Evolutionary conservation across 148 eudicot species (phyloP).

Genomic region (Oxyria digyna): DNA sequence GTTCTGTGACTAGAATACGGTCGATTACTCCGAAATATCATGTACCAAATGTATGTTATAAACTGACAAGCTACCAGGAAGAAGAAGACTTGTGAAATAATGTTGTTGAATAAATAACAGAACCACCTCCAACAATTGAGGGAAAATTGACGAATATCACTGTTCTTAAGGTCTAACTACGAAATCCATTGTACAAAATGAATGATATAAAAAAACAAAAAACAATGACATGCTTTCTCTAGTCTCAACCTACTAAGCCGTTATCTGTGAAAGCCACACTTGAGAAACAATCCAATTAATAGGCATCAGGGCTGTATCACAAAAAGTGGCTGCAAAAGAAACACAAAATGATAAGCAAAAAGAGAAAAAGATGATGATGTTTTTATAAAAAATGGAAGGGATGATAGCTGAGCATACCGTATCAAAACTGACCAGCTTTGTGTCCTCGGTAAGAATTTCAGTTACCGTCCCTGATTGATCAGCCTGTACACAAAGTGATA

Average conservation of each 20-base stretch:
- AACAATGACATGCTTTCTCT: not conserved
- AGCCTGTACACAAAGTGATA: conserved; percentile 20
- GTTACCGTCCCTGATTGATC: conserved; percentile 44
- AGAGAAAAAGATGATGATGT: no score
- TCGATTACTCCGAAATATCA: not conserved
- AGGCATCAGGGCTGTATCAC: conserved; percentile 27
- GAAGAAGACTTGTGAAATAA: no score
- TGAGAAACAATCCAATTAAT: not conserved
- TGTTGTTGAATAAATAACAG: not conserved
- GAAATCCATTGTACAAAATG: not conserved
- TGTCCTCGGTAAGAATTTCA: conserved; percentile 38
- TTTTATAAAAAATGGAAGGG: no score
- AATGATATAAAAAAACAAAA: not conserved
- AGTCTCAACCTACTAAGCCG: not conserved
- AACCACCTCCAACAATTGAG: not conserved
- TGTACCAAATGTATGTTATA: no score
- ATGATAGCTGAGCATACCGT: conserved; percentile 22
- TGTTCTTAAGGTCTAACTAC: not conserved
- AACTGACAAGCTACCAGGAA: no score
- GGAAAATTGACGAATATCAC: not conserved
- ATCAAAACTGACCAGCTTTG: conserved; percentile 37
- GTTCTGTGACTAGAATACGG: not conserved
- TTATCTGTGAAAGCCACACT: not conserved
- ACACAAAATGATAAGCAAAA: not conserved
- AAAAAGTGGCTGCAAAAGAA: conserved; percentile 36